Conservation (phyloP, 345 rosid species). For the Gossypium arboreum region DNA sequence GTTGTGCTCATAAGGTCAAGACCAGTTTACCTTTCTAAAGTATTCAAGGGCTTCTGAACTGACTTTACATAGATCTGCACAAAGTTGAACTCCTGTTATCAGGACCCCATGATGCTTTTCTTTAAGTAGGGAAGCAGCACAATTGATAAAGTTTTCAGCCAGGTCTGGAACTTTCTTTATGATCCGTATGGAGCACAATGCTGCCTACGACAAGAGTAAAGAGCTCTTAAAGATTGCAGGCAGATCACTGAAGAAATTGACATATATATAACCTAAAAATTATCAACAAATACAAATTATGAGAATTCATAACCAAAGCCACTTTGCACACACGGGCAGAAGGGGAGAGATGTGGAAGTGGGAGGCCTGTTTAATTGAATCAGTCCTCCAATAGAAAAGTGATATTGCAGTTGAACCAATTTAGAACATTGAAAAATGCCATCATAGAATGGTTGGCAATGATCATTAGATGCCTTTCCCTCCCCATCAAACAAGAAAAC, state of each 20-base stretch:
- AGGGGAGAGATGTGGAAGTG: background rate
- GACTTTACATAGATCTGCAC: conserved; percentile 83
- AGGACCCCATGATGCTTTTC: conserved; percentile 99
- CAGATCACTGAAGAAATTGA: background rate
- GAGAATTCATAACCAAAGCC: background rate
- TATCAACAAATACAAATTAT: background rate
- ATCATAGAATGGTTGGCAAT: background rate
- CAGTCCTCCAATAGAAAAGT: background rate
- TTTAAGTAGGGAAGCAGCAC: conserved; percentile 79
- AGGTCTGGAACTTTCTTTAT: conserved; percentile 95
- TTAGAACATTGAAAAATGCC: background rate
- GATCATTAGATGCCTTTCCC: background rate
- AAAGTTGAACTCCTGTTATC: conserved; percentile 92
- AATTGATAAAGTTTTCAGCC: conserved; percentile 91
- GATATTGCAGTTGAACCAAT: background rate
- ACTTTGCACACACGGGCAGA: background rate
- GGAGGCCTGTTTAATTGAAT: background rate
- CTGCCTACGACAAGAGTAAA: conserved; percentile 58
- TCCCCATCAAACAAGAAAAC: conserved; percentile 4
- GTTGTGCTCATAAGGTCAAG: conserved; percentile 6
- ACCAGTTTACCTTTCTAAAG: conserved; percentile 71
- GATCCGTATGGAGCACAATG: conserved; percentile 89
- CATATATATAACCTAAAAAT: conserved; percentile 6
- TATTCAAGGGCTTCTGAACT: conserved; percentile 80
- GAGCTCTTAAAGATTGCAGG: conserved; percentile 13